Base-by-base conservation (phyloP, 805 yeast genomes). In the Candida quercuum region DNA sequence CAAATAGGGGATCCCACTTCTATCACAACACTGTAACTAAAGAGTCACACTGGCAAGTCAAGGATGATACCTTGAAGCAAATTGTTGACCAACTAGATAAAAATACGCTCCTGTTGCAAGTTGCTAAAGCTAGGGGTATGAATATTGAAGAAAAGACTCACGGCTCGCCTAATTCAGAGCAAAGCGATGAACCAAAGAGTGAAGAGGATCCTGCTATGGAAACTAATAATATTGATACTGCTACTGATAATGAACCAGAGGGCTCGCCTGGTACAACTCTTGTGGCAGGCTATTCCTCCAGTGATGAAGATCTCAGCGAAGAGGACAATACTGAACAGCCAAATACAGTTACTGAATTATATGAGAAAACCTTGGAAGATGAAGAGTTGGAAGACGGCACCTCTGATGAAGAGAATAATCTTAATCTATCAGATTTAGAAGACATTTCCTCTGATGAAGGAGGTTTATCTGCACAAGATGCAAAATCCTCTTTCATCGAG, bases 1-100 rank as follows among this genome's bases (percentile, higher is more conserved):
- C 68, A 13, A 53, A 56, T 17, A 51, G 58, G 8, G 79, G 78
- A 0, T 38, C 60, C 3, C 65, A 70, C 40, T 72, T 64, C 49
- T 72, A 62, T 32, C 51, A 63, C 39, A 61, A 70, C 44, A 27
- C 22, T 1, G 38, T 28, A 3, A 52, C 63, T 1, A 43, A 50
- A 8, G 41, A 39, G 28, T 61, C 71, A 1, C 37, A 42, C 5
- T 67, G 75, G 73, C 37, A 42, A 17, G 55, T 68, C 7, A 60
- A 63, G 1, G 63, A 61, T 35, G 54, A 49, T 2, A 49, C 48
- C 12, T 54, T 66, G 13, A 33, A 45, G 11, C 39, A 41, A 6
- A 40, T 56, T 8, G 27, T 68, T 18, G 45, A 56, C 3, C 32
- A 41, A 2, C 18, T 65, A 30, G 67, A 55, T 16, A 47, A 47